These are phyloP conservation scores for Huntiella decipiens DNA, from an alignment of 2,329 filamentous ascomycete species.

Conservation along the genomic window DNA sequence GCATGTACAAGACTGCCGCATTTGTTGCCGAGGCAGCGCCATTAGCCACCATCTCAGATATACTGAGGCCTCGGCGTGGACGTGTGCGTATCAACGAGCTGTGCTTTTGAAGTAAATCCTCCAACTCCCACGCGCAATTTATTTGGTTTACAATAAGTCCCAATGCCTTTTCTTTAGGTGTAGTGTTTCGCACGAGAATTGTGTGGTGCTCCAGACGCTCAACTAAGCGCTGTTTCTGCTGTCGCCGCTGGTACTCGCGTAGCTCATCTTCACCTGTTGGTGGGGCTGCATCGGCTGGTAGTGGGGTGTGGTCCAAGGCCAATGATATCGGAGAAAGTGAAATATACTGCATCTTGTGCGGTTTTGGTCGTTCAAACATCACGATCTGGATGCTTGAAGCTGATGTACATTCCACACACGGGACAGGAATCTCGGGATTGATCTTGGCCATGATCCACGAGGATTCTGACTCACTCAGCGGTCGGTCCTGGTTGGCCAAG, in stretches of 20 bases:
- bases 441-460: constrained; percentile 48
- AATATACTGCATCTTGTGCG: constrained; percentile 86
- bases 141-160: constrained; percentile 76
- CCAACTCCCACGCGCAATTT: constrained; percentile 87
- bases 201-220: constrained; percentile 71
- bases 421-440: constrained; percentile 33
- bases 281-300: constrained; percentile 18
- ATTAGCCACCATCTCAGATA: constrained; percentile 85
- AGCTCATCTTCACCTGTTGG: constrained; percentile 43
- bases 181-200: constrained; percentile 55
- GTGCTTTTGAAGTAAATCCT: constrained; percentile 72
- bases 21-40: constrained; percentile 77
- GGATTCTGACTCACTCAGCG: constrained; percentile 38
- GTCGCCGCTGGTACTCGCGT: constrained; percentile 39
- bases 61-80: constrained; percentile 68
- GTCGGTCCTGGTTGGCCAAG: constrained; percentile 46
- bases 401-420: constrained; percentile 53
- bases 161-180: constrained; percentile 66
- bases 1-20: constrained; percentile 47
- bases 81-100: constrained; percentile 67
- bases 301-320: constrained; percentile 55
- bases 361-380: constrained; percentile 70
- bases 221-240: constrained; percentile 45
- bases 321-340: constrained; percentile 78
- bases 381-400: constrained; percentile 69